Evolutionary conservation across 352 stramenopile genomes (phyloP), one percentile per base, ranked within the genome.

Genomic region (Elongisporangium anandrum): DNA sequence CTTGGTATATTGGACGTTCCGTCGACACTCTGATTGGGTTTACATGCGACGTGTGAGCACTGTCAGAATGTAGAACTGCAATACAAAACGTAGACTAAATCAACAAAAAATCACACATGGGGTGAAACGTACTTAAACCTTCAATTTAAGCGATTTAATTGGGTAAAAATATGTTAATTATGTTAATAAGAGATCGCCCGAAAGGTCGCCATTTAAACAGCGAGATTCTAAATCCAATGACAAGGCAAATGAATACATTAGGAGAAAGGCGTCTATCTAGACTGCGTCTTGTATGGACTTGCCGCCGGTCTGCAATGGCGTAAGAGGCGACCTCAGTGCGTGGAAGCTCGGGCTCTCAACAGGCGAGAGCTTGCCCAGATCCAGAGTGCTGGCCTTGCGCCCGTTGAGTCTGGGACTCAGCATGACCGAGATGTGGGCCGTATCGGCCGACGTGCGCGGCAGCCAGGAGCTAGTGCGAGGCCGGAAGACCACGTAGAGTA

Each of bases 401-500:
- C 24, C 24, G 24, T 34, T 34, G 24, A 34, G 24, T 7, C 1
- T 41, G 29, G 29, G 29, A 13, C 29, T 41, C 4, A 41, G 29
- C 9, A 41, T 8, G 29, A 41, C 29, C 9, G 29, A 41, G 29
- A 41, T 41, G 29, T 41, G 29, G 29, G 29, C 9, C 9, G 29
- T 8, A 41, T 41, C 29, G 5, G 9, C 29, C 29, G 24, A 34
- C 7, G 24, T 8, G 3, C 24, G 24, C 24, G 29, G 29, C 29
- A 41, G 29, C 29, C 29, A 41, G 29, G 29, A 41, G 29, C 29
- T 41, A 4, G 29, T 15, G 29, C 29, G 29, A n/a, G 67, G 67
- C 54, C 71, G 64, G 57, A 72, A 75, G 13, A 63, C 47, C 23
- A 48, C 51, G 56, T 75, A 75, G 20, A 75, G 49, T 45, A 68